Base-by-base conservation (phyloP, 2,329 filamentous ascomycete genomes). In the Sporothrix schenckii region DNA sequence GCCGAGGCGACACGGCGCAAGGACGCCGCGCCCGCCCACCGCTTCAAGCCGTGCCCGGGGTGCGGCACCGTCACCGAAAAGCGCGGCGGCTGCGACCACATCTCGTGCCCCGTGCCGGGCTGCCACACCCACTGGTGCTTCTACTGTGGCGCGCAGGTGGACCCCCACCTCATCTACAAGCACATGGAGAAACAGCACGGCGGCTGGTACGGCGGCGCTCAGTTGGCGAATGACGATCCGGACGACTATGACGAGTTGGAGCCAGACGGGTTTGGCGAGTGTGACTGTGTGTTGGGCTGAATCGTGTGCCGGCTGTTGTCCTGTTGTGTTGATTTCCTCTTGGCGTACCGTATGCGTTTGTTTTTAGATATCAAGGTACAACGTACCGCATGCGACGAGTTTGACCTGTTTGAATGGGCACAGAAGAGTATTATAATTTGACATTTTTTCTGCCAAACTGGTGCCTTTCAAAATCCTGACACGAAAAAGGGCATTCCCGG, bases 61-160 rank as follows among this genome's bases (percentile, higher is more conserved):
- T 84, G 83, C 72, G 75, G 74, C 19, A 79, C 78, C 1, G 68
- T 77, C 2, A 79, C 85, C 1, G 79, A 83, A 72, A 85, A 84
- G 77, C 75, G 69, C 0, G 76, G 76, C 0, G 84, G 83, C 0
- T 86, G 84, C 72, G 80, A 84, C 72, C 83, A 85, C 73, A 82
- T 86, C 71, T 74, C 71, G 0, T 86, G 84, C 71, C 53, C 39
- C 0, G 73, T 72, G 0, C 49, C 56, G 0, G 70, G 56, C 16
- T 86, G 84, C 70, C 72, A 75, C 2, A 73, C 77, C 1, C 81
- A 85, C 70, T 82, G 85, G 41, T 86, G 83, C 71, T 86, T 83
- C 83, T 76, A 80, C 3, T 86, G 84, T 70, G 73, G 73, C 13
- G n/a, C 27, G 16, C 58, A 24, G 5, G 68, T 68, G 9, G 21